Percentiles rank a stretch among this genome's conserved stretches.
Conservation (phyloP, 495 filamentous ascomycete species). For the Aspergillus sclerotioniger region DNA sequence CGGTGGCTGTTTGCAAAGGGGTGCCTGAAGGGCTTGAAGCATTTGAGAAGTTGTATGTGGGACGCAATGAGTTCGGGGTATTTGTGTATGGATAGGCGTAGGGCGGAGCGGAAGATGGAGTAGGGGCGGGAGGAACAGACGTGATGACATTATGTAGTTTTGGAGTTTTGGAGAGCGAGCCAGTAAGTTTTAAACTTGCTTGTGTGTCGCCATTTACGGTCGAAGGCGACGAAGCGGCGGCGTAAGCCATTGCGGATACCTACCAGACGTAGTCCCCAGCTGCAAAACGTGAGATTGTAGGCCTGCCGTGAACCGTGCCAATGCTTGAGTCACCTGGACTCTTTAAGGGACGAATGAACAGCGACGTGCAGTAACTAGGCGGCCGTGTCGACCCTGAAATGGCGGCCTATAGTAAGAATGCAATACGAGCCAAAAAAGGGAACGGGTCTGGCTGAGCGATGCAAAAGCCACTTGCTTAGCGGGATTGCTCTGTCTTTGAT, state of each 20-base stretch:
- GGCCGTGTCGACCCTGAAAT: constrained; percentile 30
- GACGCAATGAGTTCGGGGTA: constrained; percentile 31
- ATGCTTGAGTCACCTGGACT: constrained; percentile 48
- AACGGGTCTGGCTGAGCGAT: constrained; percentile 39
- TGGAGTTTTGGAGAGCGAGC: constrained; percentile 34
- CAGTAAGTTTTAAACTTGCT: constrained; percentile 42
- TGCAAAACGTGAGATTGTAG: constrained; percentile 34
- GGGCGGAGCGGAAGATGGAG: constrained; percentile 26
- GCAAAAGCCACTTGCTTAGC: constrained; percentile 49
- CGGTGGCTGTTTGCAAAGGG: constrained; percentile 51
- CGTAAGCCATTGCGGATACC: constrained; percentile 43
- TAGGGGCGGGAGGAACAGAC: constrained; percentile 29
- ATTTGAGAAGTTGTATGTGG: constrained; percentile 33
- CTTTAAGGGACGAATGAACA: constrained; percentile 38
- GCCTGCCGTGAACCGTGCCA: constrained; percentile 38
- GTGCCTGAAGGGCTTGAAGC: constrained; percentile 48
- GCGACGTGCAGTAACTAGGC: constrained; percentile 30
- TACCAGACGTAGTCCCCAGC: constrained; percentile 33
- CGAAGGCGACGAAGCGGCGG: constrained; percentile 40
- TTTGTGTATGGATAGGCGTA: constrained; percentile 34
- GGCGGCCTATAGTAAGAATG: constrained; percentile 30
- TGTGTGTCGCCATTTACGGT: constrained; percentile 43
- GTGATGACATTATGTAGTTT: constrained; percentile 42
- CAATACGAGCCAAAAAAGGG: constrained; percentile 38
- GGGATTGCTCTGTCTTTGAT: constrained; percentile 44